phyloP scores from a whole-genome alignment of 2,329 filamentous ascomycete genomes.

The Monosporascus sp. region DNA sequence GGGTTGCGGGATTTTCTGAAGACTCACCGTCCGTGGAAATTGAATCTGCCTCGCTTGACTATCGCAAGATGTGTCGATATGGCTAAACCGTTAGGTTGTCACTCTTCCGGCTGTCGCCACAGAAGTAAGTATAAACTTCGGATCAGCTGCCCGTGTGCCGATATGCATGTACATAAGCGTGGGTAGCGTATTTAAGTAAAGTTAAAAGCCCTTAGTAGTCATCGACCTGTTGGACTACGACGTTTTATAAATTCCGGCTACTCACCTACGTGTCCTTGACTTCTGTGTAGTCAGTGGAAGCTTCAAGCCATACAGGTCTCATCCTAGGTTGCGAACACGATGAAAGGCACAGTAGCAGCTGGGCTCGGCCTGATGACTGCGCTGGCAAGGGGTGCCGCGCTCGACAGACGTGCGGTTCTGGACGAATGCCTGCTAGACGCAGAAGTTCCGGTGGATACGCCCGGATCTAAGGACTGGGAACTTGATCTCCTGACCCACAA shows the following conservation, averaged over 20 bases:
- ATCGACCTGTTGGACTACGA: not conserved
- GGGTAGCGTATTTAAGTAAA: not conserved
- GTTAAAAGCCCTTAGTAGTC: not conserved
- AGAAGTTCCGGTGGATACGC: conserved; percentile 16
- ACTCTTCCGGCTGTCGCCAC: not conserved
- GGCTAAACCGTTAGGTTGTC: not conserved
- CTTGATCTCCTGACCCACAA: conserved; percentile 24
- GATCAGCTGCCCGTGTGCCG: not conserved
- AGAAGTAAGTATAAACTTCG: not conserved
- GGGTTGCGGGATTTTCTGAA: not conserved
- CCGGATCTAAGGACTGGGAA: conserved; percentile 24
- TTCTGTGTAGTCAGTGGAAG: not conserved
- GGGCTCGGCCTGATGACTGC: conserved; percentile 24
- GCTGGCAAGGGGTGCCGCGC: conserved; percentile 14
- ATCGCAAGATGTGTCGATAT: not conserved
- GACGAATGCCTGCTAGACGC: conserved; percentile 21
- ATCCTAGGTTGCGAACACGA: not conserved
- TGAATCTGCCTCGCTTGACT: not conserved
- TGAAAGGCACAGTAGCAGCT: not conserved
- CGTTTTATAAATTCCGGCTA: not conserved
- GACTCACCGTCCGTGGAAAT: not conserved
- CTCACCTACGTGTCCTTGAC: not conserved
- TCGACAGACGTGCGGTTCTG: conserved; percentile 22
- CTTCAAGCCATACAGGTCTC: not conserved
- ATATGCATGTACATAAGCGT: not conserved